These are phyloP conservation scores for Crithidia bombi DNA, from an alignment of 208 protist genomes.

Conservation along the genomic window DNA sequence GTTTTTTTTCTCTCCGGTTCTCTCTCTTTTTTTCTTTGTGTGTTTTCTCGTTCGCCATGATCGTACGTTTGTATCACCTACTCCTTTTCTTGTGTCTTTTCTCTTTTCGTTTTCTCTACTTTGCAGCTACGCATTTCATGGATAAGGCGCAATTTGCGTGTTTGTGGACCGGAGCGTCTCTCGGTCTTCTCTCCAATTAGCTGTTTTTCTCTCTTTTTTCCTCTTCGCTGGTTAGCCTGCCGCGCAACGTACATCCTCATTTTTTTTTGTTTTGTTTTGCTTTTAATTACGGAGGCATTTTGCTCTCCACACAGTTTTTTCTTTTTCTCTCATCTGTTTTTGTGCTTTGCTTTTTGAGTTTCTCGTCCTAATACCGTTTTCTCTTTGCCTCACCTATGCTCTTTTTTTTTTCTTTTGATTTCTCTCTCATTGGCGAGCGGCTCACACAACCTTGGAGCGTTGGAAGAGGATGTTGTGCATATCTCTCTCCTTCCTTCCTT, in stretches of 20 bases:
- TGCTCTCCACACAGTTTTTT: slow-evolving; percentile 13
- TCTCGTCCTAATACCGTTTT: slow-evolving; percentile 12
- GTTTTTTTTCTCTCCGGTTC: too few relatives aligned
- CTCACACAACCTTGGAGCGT: neutral
- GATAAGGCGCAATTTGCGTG: neutral
- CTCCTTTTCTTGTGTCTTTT: slow-evolving; percentile 7
- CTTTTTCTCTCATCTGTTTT: neutral
- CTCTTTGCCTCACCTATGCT: neutral
- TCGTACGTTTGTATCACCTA: too few relatives aligned
- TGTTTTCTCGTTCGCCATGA: too few relatives aligned
- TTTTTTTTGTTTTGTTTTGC: slow-evolving; percentile 2
- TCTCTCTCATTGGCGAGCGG: slow-evolving; percentile 1
- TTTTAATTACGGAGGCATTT: neutral
- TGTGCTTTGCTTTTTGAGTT: neutral
- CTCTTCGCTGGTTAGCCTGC: too few relatives aligned
- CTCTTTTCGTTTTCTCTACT: neutral
- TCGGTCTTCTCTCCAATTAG: too few relatives aligned
- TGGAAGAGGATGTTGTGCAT: slow-evolving; percentile 16
- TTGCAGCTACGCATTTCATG: neutral
- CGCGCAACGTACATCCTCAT: neutral
- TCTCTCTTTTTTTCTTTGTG: too few relatives aligned
- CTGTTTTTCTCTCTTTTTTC: too few relatives aligned
- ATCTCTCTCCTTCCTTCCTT: neutral
- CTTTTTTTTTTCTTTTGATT: slow-evolving; percentile 9
- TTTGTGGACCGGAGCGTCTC: neutral